These are phyloP conservation scores for Globisporangium canariense DNA, from an alignment of 352 stramenopile species.

Conservation along the genomic window DNA sequence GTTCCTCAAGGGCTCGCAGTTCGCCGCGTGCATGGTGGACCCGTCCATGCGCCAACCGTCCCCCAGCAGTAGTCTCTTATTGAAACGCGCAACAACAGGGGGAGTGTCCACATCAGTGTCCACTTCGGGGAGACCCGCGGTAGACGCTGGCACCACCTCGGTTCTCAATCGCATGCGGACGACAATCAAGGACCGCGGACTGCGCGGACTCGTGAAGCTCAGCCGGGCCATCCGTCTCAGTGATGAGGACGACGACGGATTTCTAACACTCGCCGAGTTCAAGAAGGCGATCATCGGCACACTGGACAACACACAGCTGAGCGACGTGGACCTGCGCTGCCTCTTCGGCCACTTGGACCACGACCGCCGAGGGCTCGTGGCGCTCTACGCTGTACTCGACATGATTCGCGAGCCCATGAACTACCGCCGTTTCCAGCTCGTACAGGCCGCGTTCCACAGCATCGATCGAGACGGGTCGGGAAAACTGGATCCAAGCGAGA, in stretches of 20 bases:
- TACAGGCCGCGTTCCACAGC: slow-evolving; percentile 73
- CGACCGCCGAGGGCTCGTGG: slow-evolving; percentile 66
- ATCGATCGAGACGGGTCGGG: slow-evolving; percentile 49
- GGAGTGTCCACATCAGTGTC: background rate
- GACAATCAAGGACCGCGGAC: slow-evolving; percentile 48
- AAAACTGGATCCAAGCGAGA: slow-evolving; percentile 52
- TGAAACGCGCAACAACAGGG: background rate
- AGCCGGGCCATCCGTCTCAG: slow-evolving; percentile 63
- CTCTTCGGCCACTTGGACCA: slow-evolving; percentile 78
- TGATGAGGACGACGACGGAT: slow-evolving; percentile 62
- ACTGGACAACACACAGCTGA: slow-evolving; percentile 43
- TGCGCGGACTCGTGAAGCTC: slow-evolving; percentile 61
- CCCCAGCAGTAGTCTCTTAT: slow-evolving; percentile 9
- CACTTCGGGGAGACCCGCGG: slow-evolving; percentile 13
- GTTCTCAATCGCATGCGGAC: slow-evolving; percentile 49
- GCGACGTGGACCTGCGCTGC: slow-evolving; percentile 65
- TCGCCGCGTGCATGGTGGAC: slow-evolving; percentile 59
- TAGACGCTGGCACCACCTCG: slow-evolving; percentile 55
- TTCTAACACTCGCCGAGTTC: slow-evolving; percentile 75
- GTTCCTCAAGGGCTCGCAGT: slow-evolving; percentile 68
- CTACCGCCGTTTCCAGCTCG: slow-evolving; percentile 52
- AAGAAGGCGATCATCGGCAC: slow-evolving; percentile 49
- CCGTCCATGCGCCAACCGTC: slow-evolving; percentile 30
- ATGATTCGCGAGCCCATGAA: slow-evolving; percentile 83
- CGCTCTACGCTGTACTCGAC: slow-evolving; percentile 78